Evolutionary conservation across 129 eudicot genomes (phyloP).

Genomic region (Lonicera japonica): DNA sequence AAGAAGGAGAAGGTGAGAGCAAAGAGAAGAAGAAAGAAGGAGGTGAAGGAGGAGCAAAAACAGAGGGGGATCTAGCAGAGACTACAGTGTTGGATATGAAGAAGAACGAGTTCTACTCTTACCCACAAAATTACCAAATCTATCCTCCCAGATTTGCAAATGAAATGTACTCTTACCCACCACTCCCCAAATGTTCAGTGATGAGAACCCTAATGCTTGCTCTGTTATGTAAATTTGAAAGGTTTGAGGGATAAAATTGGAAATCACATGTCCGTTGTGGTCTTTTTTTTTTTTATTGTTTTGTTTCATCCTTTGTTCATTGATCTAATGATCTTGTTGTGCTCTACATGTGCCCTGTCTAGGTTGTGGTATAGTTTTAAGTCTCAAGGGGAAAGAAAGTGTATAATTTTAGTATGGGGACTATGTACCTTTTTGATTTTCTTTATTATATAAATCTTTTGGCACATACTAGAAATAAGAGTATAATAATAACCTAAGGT

Average conservation of each 20-base stretch:
- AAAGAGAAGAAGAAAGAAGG: constrained; percentile 20
- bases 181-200: constrained; percentile 76
- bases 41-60: constrained; percentile 14
- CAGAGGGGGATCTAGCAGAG: constrained; percentile 14
- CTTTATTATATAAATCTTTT: constrained; percentile 3
- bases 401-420: no score
- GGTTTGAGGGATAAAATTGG: constrained; percentile 21
- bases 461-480: constrained; percentile 14
- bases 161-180: constrained; percentile 42
- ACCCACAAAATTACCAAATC: constrained; percentile 32
- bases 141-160: constrained; percentile 46
- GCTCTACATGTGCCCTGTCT: constrained; percentile 45
- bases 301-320: background rate
- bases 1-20: constrained; percentile 15
- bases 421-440: constrained; percentile 3
- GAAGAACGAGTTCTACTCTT: constrained; percentile 51
- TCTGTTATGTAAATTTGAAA: constrained; percentile 55
- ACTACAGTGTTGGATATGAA: constrained; percentile 35
- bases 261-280: constrained; percentile 15
- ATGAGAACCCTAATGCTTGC: constrained; percentile 96
- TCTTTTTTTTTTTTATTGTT: no score
- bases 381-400: no score
- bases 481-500: background rate
- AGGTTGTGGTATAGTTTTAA: constrained; percentile 1
- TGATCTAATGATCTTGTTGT: constrained; percentile 22